Evolutionary conservation across 116 monocot genomes (phyloP).

Genomic region (Zostera marina): DNA sequence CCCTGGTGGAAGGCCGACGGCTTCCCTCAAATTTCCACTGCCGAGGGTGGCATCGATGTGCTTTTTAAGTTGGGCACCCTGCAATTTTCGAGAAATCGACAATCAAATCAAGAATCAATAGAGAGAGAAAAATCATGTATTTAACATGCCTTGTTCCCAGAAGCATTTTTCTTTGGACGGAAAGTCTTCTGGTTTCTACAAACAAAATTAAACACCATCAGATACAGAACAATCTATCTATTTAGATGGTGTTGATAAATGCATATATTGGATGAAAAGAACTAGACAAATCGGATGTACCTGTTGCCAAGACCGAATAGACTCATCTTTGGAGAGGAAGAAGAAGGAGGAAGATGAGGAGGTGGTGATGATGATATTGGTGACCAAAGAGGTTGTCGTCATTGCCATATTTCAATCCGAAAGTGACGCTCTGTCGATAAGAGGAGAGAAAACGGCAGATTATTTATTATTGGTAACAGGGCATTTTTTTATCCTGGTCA

Average conservation of each 20-base stretch:
- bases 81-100: neutral
- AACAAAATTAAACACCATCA: neutral
- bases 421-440: too few species aligned
- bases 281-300: neutral
- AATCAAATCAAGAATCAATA: neutral
- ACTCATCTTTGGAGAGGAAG: conserved; percentile 24
- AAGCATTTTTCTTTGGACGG: conserved; percentile 65
- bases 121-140: neutral
- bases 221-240: neutral
- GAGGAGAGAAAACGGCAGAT: too few species aligned
- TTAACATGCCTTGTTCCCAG: conserved; percentile 58
- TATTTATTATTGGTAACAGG: too few species aligned
- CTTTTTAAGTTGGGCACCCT: conserved; percentile 61
- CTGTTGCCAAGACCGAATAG: conserved; percentile 72
- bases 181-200: conserved; percentile 65
- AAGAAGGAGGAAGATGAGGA: neutral
- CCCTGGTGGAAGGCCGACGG: conserved; percentile 50
- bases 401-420: too few species aligned
- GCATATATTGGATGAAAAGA: too few species aligned
- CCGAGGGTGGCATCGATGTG: conserved; percentile 76
- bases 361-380: too few species aligned
- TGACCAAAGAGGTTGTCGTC: too few species aligned
- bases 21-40: conserved; percentile 62
- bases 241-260: too few species aligned
- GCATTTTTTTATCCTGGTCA: too few species aligned